phyloP scores from a whole-genome alignment of 2,329 filamentous ascomycete genomes.

The Coleophoma cylindrospora region DNA sequence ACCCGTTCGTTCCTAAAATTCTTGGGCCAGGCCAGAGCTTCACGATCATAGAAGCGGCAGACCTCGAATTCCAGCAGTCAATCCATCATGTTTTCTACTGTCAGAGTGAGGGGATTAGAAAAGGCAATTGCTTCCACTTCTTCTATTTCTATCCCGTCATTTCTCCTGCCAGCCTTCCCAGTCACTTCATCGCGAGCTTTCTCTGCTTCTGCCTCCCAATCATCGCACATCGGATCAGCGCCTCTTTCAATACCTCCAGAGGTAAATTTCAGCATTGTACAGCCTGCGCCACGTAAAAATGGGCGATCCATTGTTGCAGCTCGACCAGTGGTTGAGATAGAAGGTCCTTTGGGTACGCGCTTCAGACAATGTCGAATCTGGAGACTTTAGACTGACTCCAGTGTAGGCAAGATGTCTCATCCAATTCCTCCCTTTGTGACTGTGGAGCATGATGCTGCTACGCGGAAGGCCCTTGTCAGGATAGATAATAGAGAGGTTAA shows the following conservation, averaged over 20 bases:
- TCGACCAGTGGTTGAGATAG: slow-evolving; percentile 66
- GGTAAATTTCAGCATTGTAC: slow-evolving; percentile 69
- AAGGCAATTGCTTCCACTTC: slow-evolving; percentile 45
- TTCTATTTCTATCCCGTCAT: slow-evolving; percentile 57
- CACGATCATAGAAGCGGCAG: not conserved
- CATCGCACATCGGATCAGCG: slow-evolving; percentile 82
- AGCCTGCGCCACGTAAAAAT: slow-evolving; percentile 36
- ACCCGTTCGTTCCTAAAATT: not conserved
- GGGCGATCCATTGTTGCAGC: slow-evolving; percentile 42
- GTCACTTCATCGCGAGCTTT: slow-evolving; percentile 50
- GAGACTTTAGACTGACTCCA: slow-evolving; percentile 9
- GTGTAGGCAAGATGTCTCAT: slow-evolving; percentile 66
- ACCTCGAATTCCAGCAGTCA: not conserved
- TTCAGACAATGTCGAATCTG: not conserved
- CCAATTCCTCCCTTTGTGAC: slow-evolving; percentile 75
- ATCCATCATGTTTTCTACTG: slow-evolving; percentile 58
- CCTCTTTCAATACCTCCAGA: slow-evolving; percentile 77
- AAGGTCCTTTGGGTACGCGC: slow-evolving; percentile 69
- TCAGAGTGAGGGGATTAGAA: slow-evolving; percentile 55
- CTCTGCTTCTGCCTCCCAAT: slow-evolving; percentile 60
- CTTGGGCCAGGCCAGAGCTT: not conserved
- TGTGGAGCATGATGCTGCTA: slow-evolving; percentile 60
- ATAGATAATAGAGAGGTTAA: slow-evolving; percentile 64
- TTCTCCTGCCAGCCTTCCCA: slow-evolving; percentile 70
- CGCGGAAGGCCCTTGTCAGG: slow-evolving; percentile 60